phyloP scores from a whole-genome alignment of 1,139 yeast genomes.

The Debaryomyces robertsiae region DNA sequence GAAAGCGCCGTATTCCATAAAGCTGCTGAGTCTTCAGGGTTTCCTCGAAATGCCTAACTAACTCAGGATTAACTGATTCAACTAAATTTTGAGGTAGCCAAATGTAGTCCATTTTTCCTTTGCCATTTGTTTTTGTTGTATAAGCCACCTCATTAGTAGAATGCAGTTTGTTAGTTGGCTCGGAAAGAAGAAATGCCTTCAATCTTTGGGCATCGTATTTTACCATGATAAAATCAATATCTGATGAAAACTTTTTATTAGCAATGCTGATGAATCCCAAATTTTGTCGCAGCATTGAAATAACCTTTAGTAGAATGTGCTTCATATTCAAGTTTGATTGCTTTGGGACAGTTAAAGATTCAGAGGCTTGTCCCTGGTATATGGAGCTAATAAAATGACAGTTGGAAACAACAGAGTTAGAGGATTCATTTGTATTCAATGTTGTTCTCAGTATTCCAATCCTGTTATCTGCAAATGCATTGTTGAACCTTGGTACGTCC shows the following conservation, averaged over 20 bases:
- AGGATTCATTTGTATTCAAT: background rate
- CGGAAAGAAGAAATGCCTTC: conserved; percentile 3
- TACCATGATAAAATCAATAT: conserved; percentile 13
- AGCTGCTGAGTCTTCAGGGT: background rate
- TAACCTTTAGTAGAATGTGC: conserved; percentile 11
- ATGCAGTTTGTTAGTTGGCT: background rate
- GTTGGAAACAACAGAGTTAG: background rate
- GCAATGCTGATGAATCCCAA: conserved; percentile 6
- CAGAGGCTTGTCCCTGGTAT: background rate
- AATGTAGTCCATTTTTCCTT: conserved; percentile 12
- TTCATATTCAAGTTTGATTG: conserved; percentile 9
- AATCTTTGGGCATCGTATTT: conserved; percentile 12
- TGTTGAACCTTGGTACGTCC: conserved; percentile 5
- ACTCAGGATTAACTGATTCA: conserved; percentile 12
- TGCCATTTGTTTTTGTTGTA: background rate
- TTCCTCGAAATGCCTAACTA: conserved; percentile 14
- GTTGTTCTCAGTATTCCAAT: conserved; percentile 9
- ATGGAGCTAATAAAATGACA: background rate
- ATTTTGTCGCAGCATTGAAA: conserved; percentile 8
- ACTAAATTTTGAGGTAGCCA: conserved; percentile 22
- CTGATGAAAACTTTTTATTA: conserved; percentile 10
- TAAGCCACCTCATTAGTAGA: background rate
- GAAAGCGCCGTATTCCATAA: background rate
- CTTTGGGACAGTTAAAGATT: conserved; percentile 5
- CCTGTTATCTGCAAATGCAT: conserved; percentile 5